Evolutionary conservation across 1,284 basidiomycete genomes (phyloP), one percentile per base, ranked within the genome.

Genomic region (Ustilago shanxiensis): DNA sequence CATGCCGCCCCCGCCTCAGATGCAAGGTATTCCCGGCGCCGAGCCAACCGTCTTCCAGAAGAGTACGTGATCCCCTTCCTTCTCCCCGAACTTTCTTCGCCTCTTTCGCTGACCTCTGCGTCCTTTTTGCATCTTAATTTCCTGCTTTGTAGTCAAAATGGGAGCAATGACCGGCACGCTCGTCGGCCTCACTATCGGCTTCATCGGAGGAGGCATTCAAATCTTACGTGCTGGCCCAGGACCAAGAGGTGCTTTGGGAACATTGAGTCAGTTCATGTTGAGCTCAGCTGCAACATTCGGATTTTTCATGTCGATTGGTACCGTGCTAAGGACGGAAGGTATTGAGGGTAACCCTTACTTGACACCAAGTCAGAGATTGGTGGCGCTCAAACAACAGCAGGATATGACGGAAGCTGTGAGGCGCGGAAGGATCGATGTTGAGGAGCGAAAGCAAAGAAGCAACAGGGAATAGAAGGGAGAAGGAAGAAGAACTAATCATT

Each of bases 261-360:
- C 81, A 22, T 66, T 85, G 11, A 71, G 77, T 9, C 82, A 85
- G 59, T 85, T 79, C 67, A 85, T 85, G 83, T 68, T 78, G 9
- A 81, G 80, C 16, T 82, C 79, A 2, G 83, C 73, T 3, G 83
- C 83, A 2, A 85, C 83, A 18, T 85, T 85, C 39, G 83, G 83
- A 31, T 84, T 80, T 70, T 80, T 83, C 73, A 83, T 83, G 81
- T 79, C 80, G 26, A 83, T 84, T 64, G 83, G 83, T 53, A 79
- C 82, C 11, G 83, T 84, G 14, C 65, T 84, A 26, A 73, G 83
- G 50, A 83, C 82, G 13, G 83, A 84, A 31, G 73, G 73, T 0
- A 39, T 76, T 14, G 73, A 76, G 33, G 58, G 39, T 9, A 76
- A 71, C 49, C 54, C 62, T 4, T 55, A 72, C 39, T n/a, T 72